Percentiles rank a stretch among this genome's conserved stretches.
These are phyloP conservation scores for Larix kaempferi DNA, from an alignment of 75 land plant species.

Conservation along the genomic window DNA sequence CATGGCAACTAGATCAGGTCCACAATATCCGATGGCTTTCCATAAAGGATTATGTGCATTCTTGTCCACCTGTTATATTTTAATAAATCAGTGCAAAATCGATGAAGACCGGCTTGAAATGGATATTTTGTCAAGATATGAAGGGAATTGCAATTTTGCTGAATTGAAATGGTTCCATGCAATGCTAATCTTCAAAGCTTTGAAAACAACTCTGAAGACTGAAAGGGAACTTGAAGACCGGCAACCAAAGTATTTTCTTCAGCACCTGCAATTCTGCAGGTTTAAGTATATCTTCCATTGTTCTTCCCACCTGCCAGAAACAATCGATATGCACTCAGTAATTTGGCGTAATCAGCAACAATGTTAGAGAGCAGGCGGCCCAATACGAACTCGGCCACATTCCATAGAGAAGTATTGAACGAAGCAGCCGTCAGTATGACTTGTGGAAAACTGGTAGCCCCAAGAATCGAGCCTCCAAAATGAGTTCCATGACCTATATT, in stretches of 20 bases:
- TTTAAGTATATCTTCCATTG: background rate
- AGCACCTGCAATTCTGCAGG: background rate
- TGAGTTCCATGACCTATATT: slow-evolving; percentile 55
- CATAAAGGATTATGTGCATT: background rate
- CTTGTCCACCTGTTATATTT: too few relatives aligned
- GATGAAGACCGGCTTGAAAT: too few relatives aligned
- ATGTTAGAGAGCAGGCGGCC: too few relatives aligned
- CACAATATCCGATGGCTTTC: slow-evolving; percentile 8
- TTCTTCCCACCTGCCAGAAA: background rate
- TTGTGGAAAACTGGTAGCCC: slow-evolving; percentile 91
- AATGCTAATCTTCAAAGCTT: slow-evolving; percentile 2
- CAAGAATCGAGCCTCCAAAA: slow-evolving; percentile 63
- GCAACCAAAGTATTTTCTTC: slow-evolving; percentile 13
- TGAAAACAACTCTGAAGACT: background rate
- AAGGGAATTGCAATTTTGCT: too few relatives aligned
- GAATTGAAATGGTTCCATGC: slow-evolving; percentile 9
- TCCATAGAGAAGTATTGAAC: slow-evolving; percentile 85
- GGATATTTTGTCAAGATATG: too few relatives aligned
- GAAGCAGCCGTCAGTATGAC: slow-evolving; percentile 89
- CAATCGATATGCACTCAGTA: background rate
- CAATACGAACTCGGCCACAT: slow-evolving; percentile 51
- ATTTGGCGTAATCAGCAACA: too few relatives aligned
- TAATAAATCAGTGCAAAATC: too few relatives aligned
- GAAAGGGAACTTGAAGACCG: slow-evolving; percentile 6
- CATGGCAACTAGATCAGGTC: slow-evolving; percentile 2